phyloP scores from a whole-genome alignment of 1,139 yeast genomes.

The Lodderomyces margitis region DNA sequence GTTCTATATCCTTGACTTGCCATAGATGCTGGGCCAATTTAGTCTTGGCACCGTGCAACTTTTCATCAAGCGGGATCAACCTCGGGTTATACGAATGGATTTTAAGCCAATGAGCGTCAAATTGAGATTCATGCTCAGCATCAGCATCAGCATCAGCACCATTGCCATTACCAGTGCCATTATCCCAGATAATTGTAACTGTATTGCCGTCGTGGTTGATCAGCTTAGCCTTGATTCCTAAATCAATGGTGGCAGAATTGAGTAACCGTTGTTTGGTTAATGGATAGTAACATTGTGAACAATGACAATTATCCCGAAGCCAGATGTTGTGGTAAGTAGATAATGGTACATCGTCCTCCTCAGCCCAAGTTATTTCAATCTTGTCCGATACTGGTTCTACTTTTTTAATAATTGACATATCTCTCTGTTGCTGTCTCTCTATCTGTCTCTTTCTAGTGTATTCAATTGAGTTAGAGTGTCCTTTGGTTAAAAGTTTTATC shows the following conservation, averaged over 20 bases:
- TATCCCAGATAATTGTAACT: conserved; percentile 13
- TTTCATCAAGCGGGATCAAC: conserved; percentile 28
- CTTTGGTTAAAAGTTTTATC: too few species aligned
- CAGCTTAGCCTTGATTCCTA: conserved; percentile 39
- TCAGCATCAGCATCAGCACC: too few species aligned
- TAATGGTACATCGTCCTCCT: conserved; percentile 8
- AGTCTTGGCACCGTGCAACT: conserved; percentile 29
- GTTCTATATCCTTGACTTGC: conserved; percentile 47
- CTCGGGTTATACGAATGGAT: conserved; percentile 61
- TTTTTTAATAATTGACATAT: too few species aligned
- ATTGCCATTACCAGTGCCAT: too few species aligned
- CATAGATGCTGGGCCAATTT: conserved; percentile 38
- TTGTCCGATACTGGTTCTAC: conserved; percentile 5
- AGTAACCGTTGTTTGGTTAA: conserved; percentile 64
- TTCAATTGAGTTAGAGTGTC: too few species aligned
- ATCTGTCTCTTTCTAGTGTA: too few species aligned
- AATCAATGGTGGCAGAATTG: conserved; percentile 56
- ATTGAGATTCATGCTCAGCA: conserved; percentile 45
- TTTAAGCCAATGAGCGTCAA: conserved; percentile 51
- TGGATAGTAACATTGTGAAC: conserved; percentile 57
- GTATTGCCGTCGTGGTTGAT: conserved; percentile 22
- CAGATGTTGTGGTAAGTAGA: conserved; percentile 52
- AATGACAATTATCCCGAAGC: conserved; percentile 72
- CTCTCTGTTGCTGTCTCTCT: too few species aligned
- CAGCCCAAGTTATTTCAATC: conserved; percentile 14